Base-by-base conservation (phyloP, 2,329 filamentous ascomycete species). In the Paraphaeosphaeria sporulosa region DNA sequence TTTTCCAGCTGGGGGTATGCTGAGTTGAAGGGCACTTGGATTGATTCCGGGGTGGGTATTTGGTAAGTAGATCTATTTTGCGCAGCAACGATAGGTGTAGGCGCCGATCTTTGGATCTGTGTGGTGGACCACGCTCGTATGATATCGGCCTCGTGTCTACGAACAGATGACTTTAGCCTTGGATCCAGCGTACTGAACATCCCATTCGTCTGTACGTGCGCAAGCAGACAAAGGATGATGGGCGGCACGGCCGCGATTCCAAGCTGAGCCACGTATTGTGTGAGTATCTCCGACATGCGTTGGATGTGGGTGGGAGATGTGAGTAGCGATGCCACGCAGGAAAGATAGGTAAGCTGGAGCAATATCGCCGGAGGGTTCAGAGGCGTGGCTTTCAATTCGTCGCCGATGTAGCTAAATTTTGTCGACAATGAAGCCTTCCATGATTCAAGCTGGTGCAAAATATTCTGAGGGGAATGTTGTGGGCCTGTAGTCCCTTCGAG, bases 361-460 rank as follows among this genome's bases (percentile, higher is more conserved):
- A 77, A 50, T 21, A 70, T 58, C 32, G 67, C 65, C 12, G 73
- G 71, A 46, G 73, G 73, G 27, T 71, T 71, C 1, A 66, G 46
- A 1, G 68, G 63, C 4, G 62, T 61, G 8, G 60, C 47, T 4
- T 59, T 49, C 34, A 47, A 49, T 10, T 69, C 64, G 21, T 60
- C 60, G 30, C 61, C 57, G 25, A 73, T 56, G 44, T 71, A 64
- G 38, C 61, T 64, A 38, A 76, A 64, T 44, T 67, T 71, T 2
- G 63, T 25, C 15, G 74, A 72, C 34, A 77, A 58, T 4, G 63
- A 63, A 15, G 64, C 46, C 57, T 69, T 81, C 78, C 71, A 82
- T 69, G 60, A 78, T 73, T 61, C 68, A 7, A 81, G 61, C 5
- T 68, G 70, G 43, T 75, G 75, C 50, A 76, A 67, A 17, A 71